Base-by-base conservation (phyloP, 2,329 filamentous ascomycete genomes). In the Aspergillus fumigatiaffinis region DNA sequence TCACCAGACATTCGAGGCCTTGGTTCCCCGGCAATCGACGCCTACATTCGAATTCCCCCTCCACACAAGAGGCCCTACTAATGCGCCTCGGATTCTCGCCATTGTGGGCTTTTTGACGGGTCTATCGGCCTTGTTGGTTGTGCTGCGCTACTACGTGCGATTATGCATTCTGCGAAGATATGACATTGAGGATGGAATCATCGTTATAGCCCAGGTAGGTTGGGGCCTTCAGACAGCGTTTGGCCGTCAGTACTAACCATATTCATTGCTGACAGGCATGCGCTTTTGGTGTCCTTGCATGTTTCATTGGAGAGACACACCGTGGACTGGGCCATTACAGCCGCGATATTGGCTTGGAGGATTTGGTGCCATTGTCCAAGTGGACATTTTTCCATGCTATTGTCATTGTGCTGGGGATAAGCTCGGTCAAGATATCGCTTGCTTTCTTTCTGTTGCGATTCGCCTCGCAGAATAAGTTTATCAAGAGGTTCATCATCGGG, bases 181-280 rank as follows among this genome's bases (percentile, higher is more conserved):
- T 48, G 80, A 81, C 1, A 62, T 71, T 25, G 82, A 84, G 70
- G 82, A 83, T 63, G 78, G 72, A 57, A 59, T 77, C 2, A 81
- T 82, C 63, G 51, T 77, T 1, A 56, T 68, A 3, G 74, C 79
- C 3, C 71, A 73, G 68, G 71, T 80, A 61, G 60, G 70, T 73
- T 12, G 62, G 10, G 28, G 3, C 12, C 9, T 12, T 12, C 28
- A 29, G 28, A 12, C 28, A 29, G 28, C 3, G 3, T 12, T 4
- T 29, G 50, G 14, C 49, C 9, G 32, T 3, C 23, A n/a, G 14
- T 41, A n/a, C 41, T 57, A 42, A 57, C 20, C 14, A 17, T 35
- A 14, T 23, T 17, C 21, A 46, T 23, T 3, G 17, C 5, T 10
- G 1, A 2, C 9, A 72, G 69, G 49, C 64, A 47, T 64, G 66